Base-by-base conservation (phyloP, 1,139 yeast genomes). In the Sporopachydermia cereana region DNA sequence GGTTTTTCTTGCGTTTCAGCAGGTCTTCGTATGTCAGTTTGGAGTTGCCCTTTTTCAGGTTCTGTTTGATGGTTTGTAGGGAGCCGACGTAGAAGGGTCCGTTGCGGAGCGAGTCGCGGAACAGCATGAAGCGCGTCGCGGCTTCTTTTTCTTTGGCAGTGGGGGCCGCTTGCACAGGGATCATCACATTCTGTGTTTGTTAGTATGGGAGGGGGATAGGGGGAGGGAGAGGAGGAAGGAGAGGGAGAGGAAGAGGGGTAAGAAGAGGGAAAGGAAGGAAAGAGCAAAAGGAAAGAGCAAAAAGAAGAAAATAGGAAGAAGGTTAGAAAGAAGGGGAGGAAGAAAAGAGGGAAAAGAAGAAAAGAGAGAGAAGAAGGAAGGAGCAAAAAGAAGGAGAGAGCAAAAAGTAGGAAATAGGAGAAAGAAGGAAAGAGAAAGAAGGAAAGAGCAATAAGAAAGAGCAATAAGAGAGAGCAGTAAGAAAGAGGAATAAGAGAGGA, bases 61-160 rank as follows among this genome's bases (percentile, higher is more conserved):
- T 34, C 22, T 34, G 39, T 34, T 34, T 34, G 22, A 34, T 34
- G 39, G 5, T 34, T 12, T 34, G 20, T 7, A 34, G 39, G 5
- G 76, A 64, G 0, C 94, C 95, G 0, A 93, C 77, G 57, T 69
- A 83, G 50, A 88, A 81, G 0, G 94, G 84, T 0, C 95, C 89
- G 49, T 83, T 85, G 43, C 72, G 70, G 57, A 86, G 69, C 22
- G 76, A 63, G 24, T 70, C 71, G 41, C 74, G 62, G 50, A 84
- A 72, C 47, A 77, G 72, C 29, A 81, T 71, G 48, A 79, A 74
- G 53, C 80, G 88, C 44, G 76, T 72, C 2, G 89, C 82, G 7
- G 76, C 67, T n/a, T 69, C 65, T 47, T 71, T 68, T 58, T 88
- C 96, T 27, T 58, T 54, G 4, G 66, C 64, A 2, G 73, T 71